These are phyloP conservation scores for Lepidium aucheri DNA, from an alignment of 345 rosid species.

Conservation along the genomic window DNA sequence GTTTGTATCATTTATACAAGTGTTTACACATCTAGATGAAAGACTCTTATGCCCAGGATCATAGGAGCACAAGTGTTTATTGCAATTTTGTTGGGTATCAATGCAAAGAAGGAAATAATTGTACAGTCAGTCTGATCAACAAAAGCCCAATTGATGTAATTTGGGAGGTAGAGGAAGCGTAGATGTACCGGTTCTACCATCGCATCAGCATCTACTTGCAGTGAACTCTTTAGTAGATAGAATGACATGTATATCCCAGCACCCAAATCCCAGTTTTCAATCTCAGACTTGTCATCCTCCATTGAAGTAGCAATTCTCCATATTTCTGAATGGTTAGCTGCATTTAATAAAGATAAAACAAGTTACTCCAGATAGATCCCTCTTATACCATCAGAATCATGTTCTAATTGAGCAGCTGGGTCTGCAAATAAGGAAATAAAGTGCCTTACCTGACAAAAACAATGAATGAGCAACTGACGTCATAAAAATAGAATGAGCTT, in stretches of 20 bases:
- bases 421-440: slow-evolving; percentile 2
- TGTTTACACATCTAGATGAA: not conserved
- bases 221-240: slow-evolving; percentile 57
- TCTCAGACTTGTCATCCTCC: slow-evolving; percentile 90
- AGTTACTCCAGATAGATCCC: not conserved
- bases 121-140: not conserved
- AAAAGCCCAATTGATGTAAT: not conserved
- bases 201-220: slow-evolving; percentile 41
- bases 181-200: slow-evolving; percentile 51
- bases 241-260: slow-evolving; percentile 78
- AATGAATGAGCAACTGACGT: too few species aligned
- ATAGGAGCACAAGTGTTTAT: not conserved
- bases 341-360: slow-evolving; percentile 16
- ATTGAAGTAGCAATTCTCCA: slow-evolving; percentile 72
- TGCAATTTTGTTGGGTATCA: not conserved
- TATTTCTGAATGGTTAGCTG: slow-evolving; percentile 66
- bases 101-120: not conserved
- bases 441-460: slow-evolving; percentile 58
- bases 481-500: slow-evolving; percentile 67
- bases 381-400: not conserved
- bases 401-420: not conserved
- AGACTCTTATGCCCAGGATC: not conserved
- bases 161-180: not conserved
- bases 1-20: not conserved
- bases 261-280: slow-evolving; percentile 95